Base-by-base conservation (phyloP, 2,329 filamentous ascomycete species). In the Colletotrichum sp. region DNA sequence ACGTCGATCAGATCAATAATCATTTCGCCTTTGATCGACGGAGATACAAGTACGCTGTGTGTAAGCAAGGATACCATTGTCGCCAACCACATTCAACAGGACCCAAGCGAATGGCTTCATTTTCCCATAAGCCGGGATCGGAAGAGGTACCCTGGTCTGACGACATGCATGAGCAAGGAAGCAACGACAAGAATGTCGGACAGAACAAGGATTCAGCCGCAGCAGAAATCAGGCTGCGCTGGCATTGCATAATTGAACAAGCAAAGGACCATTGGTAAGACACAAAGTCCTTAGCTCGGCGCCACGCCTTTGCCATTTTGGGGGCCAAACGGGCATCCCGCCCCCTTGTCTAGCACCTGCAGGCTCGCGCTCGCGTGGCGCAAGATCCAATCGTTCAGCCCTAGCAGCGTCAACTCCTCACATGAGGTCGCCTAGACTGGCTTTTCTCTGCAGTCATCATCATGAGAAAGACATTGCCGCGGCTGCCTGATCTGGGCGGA, bases 191-290 rank as follows among this genome's bases (percentile, higher is more conserved):
- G 30, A 63, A 24, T n/a, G 62, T 65, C 36, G 36, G 36, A 65
- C 30, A 48, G 36, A 30, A 26, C 62, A 32, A 30, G 58, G 65
- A 28, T 58, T 58, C 26, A 58, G 66, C 65, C 36, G 38, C 38
- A 63, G n/a, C 28, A 28, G 62, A 34, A n/a, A 32, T 24, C 48
- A 63, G 65, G 71, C 56, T 69, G 71, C 58, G 71, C 66, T 73
- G 71, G 66, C 71, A 73, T 70, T 70, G 71, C 71, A 73, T 56
- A 30, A 43, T 63, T 61, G 28, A 58, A 28, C 24, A 58, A 58
- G 43, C 43, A 58, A 58, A 58, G 26, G 26, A 30, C 55, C 55
- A 58, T 52, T 52, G 43, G 43, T 52, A 52, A 52, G 43, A 52
- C 43, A 30, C 55, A 58, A 58, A 58, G 26, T 64, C 26, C 34